Evolutionary conservation across 345 rosid species (phyloP).

Genomic region (Isatis tinctoria): DNA sequence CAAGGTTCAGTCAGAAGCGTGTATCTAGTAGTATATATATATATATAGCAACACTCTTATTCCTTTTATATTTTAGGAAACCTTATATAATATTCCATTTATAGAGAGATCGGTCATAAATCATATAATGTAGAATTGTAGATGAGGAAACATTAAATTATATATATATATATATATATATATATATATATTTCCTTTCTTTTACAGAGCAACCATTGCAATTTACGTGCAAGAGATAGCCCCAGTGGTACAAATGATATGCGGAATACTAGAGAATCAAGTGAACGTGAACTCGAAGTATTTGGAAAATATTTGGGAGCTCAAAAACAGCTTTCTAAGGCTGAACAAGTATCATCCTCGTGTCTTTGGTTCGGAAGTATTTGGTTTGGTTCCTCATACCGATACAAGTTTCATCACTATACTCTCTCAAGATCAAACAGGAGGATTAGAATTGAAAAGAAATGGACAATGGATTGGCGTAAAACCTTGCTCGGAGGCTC

Average conservation of each 20-base stretch:
- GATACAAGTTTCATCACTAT: slow-evolving; percentile 64
- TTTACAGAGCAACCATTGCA: slow-evolving; percentile 40
- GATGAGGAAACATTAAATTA: neutral
- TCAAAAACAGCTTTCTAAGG: slow-evolving; percentile 46
- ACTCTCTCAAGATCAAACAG: slow-evolving; percentile 52
- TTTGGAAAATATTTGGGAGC: slow-evolving; percentile 42
- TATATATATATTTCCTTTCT: neutral
- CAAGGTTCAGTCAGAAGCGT: neutral
- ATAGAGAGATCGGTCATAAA: slow-evolving; percentile 1
- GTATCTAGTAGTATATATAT: neutral
- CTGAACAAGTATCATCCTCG: slow-evolving; percentile 79
- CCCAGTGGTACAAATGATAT: slow-evolving; percentile 42
- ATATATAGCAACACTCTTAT: neutral
- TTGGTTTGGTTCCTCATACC: slow-evolving; percentile 78
- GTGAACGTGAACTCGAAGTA: slow-evolving; percentile 38
- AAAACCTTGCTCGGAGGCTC: slow-evolving; percentile 54
- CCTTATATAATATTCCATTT: neutral
- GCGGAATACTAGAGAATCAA: slow-evolving; percentile 40
- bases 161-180: no score
- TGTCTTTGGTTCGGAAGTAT: slow-evolving; percentile 41
- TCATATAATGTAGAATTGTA: no score
- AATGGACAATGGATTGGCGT: slow-evolving; percentile 61
- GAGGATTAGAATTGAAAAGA: slow-evolving; percentile 62
- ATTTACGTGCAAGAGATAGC: slow-evolving; percentile 35
- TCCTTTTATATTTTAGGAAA: neutral